Base-by-base conservation (phyloP, 2,329 filamentous ascomycete genomes). In the Penicillium corylophilum region DNA sequence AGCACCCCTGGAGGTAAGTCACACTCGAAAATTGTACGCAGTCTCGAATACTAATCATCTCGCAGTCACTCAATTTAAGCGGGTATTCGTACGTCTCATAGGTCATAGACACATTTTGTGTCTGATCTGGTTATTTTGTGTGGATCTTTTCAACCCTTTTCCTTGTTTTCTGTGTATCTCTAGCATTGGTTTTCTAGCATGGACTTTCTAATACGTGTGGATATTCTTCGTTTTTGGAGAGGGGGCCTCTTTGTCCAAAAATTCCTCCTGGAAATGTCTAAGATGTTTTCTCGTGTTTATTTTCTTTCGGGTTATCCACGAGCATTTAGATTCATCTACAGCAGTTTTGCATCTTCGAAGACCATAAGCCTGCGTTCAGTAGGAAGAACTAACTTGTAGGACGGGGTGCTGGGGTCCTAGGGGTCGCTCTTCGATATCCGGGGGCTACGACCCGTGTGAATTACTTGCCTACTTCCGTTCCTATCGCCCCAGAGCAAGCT, bases 1-100 rank as follows among this genome's bases (percentile, higher is more conserved):
- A 90, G 70, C 90, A 96, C 71, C 82, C 86, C 60, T 99, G 94
- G 94, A 96, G 92, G 80, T 86, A 85, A 71, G 76, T 68, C 8
- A 38, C 44, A 13, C 13, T 16, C 9, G 16, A 41, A 12, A 5
- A 36, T 40, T 18, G 15, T 1, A 29, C 22, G 28, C 23, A 10
- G 1, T 3, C 16, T n/a, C 20, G 20, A 13, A 22, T 51, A 50
- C 56, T 58, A 42, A 62, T 48, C 2, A 24, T 40, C 48, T 41
- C 8, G 20, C 44, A 68, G 65, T 52, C 56, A 60, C 46, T 52
- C 61, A 29, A 51, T 69, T 29, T 68, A 64, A 57, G 3, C 10
- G 35, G 35, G 13, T 38, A 20, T 18, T 18, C 16, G 9, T 38
- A 5, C 18, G 53, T 46, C 9, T 33, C 24, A 23, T 48, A 22